phyloP scores from a whole-genome alignment of 2,329 filamentous ascomycete genomes.

The Sarocladium kiliense region DNA sequence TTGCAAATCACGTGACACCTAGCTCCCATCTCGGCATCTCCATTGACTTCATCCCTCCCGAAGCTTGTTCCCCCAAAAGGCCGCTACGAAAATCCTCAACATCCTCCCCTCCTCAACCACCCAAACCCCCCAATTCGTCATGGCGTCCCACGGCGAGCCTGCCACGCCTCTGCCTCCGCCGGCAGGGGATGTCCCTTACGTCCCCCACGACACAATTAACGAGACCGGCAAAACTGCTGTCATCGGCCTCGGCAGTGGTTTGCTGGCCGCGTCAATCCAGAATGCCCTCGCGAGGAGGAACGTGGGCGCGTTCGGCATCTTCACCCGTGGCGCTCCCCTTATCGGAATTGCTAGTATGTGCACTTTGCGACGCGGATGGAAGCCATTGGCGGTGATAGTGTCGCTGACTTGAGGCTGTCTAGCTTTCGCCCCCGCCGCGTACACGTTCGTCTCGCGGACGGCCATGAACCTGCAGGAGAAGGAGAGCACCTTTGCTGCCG shows the following conservation, averaged over 20 bases:
- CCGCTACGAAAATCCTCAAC: conserved; percentile 3
- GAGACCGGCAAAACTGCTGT: conserved; percentile 59
- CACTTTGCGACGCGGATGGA: neutral
- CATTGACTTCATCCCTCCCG: conserved; percentile 3
- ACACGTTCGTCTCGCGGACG: conserved; percentile 70
- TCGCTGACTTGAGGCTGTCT: neutral
- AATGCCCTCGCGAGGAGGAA: conserved; percentile 84
- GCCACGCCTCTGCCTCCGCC: neutral
- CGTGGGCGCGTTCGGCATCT: conserved; percentile 72
- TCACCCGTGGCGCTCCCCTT: conserved; percentile 72
- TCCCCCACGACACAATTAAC: conserved; percentile 70
- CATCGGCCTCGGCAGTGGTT: conserved; percentile 62
- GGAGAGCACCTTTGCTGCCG: conserved; percentile 72
- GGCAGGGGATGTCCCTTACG: conserved; percentile 41
- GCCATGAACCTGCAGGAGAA: conserved; percentile 81
- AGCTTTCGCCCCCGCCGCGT: conserved; percentile 58
- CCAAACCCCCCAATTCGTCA: conserved; percentile 19
- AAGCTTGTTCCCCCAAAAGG: neutral
- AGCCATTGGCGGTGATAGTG: conserved; percentile 7
- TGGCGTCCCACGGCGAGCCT: conserved; percentile 24
- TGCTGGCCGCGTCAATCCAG: conserved; percentile 72
- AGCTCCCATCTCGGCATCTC: conserved; percentile 10
- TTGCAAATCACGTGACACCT: conserved; percentile 31
- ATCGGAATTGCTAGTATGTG: conserved; percentile 46
- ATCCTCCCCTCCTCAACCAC: conserved; percentile 9